A percentile compares a stretch with the other conserved stretches of the same genome.
Conservation (phyloP, 2,329 filamentous ascomycete genomes). For the Cordyceps militaris region DNA sequence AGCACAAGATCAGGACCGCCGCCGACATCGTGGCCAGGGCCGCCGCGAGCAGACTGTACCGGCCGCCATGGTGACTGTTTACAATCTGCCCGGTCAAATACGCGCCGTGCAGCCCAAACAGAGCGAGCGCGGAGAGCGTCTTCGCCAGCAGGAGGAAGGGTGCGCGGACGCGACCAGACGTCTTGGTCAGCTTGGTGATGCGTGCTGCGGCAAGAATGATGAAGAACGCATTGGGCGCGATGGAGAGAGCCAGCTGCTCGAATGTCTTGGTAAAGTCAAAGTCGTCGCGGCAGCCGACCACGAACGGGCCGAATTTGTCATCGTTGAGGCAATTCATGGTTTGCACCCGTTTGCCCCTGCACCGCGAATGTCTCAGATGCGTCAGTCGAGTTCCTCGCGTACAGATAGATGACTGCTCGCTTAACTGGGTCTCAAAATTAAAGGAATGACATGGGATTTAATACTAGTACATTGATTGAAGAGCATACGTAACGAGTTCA, state of each 20-base stretch:
- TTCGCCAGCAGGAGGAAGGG: neutral
- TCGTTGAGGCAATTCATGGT: slow-evolving; percentile 7
- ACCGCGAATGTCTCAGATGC: neutral
- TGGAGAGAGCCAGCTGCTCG: neutral
- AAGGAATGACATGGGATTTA: neutral
- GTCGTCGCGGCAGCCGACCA: slow-evolving; percentile 4
- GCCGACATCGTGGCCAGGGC: neutral
- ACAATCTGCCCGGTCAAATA: neutral
- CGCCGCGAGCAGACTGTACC: neutral
- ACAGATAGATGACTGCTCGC: too few species aligned
- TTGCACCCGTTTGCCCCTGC: neutral
- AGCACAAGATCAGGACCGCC: neutral
- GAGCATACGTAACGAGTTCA: neutral
- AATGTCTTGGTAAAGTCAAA: slow-evolving; percentile 11
- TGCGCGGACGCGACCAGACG: neutral
- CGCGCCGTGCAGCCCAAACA: neutral
- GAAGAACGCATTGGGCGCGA: neutral
- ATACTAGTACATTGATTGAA: neutral
- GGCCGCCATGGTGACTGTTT: neutral
- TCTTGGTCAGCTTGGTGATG: neutral
- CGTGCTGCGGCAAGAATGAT: neutral
- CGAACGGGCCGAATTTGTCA: neutral
- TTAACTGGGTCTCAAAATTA: too few species aligned
- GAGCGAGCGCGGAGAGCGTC: neutral
- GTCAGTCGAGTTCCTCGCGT: neutral